These are phyloP conservation scores for Thalia dealbata DNA, from an alignment of 176 grass and related monocot genomes.

Conservation along the genomic window DNA sequence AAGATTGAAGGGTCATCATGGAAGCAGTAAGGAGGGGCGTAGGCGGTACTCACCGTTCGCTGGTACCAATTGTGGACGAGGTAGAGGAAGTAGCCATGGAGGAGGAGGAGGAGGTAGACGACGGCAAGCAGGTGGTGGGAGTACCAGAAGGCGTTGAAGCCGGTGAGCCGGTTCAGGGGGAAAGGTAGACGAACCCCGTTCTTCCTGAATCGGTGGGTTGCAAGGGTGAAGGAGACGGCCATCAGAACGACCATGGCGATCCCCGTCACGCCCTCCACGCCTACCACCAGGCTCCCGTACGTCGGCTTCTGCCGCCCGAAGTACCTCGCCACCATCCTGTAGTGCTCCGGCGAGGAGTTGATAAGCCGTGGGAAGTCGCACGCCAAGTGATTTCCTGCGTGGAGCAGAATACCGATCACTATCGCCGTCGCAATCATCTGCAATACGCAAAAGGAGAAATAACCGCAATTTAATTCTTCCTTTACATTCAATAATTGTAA, in stretches of 20 bases:
- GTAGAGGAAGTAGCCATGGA: slow-evolving; percentile 85
- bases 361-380: slow-evolving; percentile 90
- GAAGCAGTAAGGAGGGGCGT: not conserved
- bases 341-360: slow-evolving; percentile 45
- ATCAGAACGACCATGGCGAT: slow-evolving; percentile 75
- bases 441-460: not conserved
- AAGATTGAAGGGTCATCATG: not conserved
- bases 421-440: slow-evolving; percentile 97
- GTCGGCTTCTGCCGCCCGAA: slow-evolving; percentile 51
- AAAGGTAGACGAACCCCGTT: slow-evolving; percentile 45
- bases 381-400: slow-evolving; percentile 89
- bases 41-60: slow-evolving; percentile 53
- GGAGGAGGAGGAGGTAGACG: slow-evolving; percentile 62
- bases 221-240: slow-evolving; percentile 82
- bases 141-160: slow-evolving; percentile 99
- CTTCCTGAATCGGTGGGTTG: slow-evolving; percentile 89
- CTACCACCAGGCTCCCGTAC: slow-evolving; percentile 45
- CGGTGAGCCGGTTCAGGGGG: slow-evolving; percentile 60
- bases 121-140: slow-evolving; percentile 83
- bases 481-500: too few species aligned
- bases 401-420: slow-evolving; percentile 70
- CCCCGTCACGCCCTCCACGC: slow-evolving; percentile 67
- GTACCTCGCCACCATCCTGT: slow-evolving; percentile 45
- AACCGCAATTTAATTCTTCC: not conserved
- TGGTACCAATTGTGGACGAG: slow-evolving; percentile 71